A percentile compares a stretch with the other conserved stretches of the same genome.
Evolutionary conservation across 148 eudicot genomes (phyloP).

Genomic region (Vaccinium darrowii): DNA sequence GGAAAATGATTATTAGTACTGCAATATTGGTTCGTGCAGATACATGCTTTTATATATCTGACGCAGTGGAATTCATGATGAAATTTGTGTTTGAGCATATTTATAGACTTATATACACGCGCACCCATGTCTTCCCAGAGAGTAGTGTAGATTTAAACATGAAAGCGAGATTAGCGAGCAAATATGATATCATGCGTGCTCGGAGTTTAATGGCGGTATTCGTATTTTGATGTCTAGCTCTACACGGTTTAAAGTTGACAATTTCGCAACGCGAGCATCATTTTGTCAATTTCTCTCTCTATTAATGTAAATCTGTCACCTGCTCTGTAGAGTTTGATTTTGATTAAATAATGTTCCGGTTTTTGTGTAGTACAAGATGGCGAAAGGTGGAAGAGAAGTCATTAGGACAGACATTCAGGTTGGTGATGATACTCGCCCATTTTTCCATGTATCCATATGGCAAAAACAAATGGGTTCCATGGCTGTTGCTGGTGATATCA

Average conservation of each 20-base stretch:
- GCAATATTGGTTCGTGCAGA: no score
- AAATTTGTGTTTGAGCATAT: no score
- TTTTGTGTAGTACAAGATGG: constrained; percentile 51
- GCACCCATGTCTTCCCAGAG: background rate
- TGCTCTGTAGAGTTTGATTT: background rate
- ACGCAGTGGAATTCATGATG: no score
- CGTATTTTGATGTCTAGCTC: background rate
- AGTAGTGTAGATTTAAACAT: background rate
- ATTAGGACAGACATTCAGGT: constrained; percentile 74
- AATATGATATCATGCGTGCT: background rate
- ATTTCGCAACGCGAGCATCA: background rate
- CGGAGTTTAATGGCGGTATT: background rate
- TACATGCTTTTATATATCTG: no score
- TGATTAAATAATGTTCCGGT: background rate
- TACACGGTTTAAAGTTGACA: background rate
- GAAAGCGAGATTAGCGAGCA: background rate
- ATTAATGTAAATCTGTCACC: background rate
- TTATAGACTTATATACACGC: no score
- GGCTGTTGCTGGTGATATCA: constrained; percentile 49
- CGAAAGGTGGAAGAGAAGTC: constrained; percentile 46
- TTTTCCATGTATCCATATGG: constrained; percentile 73
- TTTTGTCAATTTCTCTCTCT: background rate
- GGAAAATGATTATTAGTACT: no score
- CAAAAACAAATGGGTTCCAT: constrained; percentile 53
- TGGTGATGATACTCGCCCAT: constrained; percentile 75